Conservation (phyloP, 495 filamentous ascomycete species). For the Aspergillus asperescens region DNA sequence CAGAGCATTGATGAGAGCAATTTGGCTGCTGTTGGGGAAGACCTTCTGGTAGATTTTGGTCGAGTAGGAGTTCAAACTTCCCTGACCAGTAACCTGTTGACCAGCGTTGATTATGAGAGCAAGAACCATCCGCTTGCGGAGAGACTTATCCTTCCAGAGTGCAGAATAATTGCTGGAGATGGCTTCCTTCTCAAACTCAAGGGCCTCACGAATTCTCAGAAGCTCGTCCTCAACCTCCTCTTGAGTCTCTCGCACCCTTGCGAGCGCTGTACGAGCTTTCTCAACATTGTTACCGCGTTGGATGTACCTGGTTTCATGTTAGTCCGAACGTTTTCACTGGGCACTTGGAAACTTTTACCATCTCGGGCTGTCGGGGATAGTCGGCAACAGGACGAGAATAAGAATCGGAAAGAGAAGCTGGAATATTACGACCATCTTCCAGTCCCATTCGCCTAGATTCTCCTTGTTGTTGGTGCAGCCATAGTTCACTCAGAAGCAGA, state of each 20-base stretch:
- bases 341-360: constrained; percentile 32
- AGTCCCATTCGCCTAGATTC: constrained; percentile 56
- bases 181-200: constrained; percentile 59
- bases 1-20: constrained; percentile 65
- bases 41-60: constrained; percentile 61
- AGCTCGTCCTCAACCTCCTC: constrained; percentile 57
- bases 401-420: constrained; percentile 52
- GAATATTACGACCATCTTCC: constrained; percentile 59
- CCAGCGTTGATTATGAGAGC: constrained; percentile 55
- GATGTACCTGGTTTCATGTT: constrained; percentile 37
- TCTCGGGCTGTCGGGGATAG: constrained; percentile 54
- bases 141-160: constrained; percentile 56
- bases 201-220: constrained; percentile 51
- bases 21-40: constrained; percentile 46
- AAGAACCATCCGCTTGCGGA: constrained; percentile 52
- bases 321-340: background rate
- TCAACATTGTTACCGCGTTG: constrained; percentile 49
- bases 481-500: constrained; percentile 59
- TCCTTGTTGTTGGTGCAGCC: constrained; percentile 47
- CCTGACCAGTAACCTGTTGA: constrained; percentile 58
- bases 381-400: constrained; percentile 48
- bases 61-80: constrained; percentile 58
- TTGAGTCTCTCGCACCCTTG: constrained; percentile 49
- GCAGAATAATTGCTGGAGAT: constrained; percentile 52
- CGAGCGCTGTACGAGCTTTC: constrained; percentile 47